Conservation (phyloP, 1,284 basidiomycete genomes). For the Cryptococcus sp. region DNA sequence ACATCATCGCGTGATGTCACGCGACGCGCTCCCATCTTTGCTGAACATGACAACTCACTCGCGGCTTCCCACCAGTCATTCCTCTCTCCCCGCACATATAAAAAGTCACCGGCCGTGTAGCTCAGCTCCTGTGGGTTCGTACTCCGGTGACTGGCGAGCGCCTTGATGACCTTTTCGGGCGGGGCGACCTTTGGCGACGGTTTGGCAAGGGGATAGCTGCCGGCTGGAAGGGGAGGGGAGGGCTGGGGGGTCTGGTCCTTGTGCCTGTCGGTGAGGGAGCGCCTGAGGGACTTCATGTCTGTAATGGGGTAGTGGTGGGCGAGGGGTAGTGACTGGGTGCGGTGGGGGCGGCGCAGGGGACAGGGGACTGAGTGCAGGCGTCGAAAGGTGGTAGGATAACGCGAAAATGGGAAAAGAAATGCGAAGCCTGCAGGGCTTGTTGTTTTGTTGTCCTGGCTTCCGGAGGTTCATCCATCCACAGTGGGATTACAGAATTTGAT, state of each 20-base stretch:
- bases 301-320: background rate
- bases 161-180: slow-evolving; percentile 93
- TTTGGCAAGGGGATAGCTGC: slow-evolving; percentile 56
- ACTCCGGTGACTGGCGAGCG: slow-evolving; percentile 66
- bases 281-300: slow-evolving; percentile 77
- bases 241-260: slow-evolving; percentile 21
- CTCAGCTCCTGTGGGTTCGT: slow-evolving; percentile 80
- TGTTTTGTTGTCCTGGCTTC: background rate
- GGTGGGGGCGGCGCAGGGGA: background rate
- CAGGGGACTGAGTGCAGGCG: background rate
- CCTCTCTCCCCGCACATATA: slow-evolving; percentile 82
- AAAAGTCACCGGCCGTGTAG: slow-evolving; percentile 94
- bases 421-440: background rate
- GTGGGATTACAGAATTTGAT: too few species aligned
- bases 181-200: slow-evolving; percentile 69
- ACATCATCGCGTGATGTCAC: background rate
- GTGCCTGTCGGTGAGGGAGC: slow-evolving; percentile 68
- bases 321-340: background rate
- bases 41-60: slow-evolving; percentile 50
- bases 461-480: too few species aligned
- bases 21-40: background rate
- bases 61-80: slow-evolving; percentile 75
- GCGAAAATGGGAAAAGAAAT: background rate
- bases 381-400: background rate
- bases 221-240: slow-evolving; percentile 18